phyloP scores from a whole-genome alignment of 1,139 yeast genomes.

The Zygosaccharomyces sapae region DNA sequence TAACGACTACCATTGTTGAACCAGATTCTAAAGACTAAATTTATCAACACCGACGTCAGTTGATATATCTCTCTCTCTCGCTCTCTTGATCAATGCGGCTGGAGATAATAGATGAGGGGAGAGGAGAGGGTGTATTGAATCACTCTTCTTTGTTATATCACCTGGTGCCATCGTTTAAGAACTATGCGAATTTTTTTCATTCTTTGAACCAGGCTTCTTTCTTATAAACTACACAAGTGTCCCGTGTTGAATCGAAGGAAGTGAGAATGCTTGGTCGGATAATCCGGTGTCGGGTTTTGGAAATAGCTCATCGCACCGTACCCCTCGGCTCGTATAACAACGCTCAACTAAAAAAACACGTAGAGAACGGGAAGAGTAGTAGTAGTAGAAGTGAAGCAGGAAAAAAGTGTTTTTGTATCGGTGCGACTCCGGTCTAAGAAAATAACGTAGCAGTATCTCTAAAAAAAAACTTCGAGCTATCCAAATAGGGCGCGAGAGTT shows the following conservation, averaged over 20 bases:
- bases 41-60: background rate
- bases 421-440: too few relatives aligned
- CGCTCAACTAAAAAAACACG: too few relatives aligned
- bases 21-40: background rate
- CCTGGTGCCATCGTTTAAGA: background rate
- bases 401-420: too few relatives aligned
- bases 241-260: background rate
- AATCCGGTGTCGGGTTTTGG: background rate
- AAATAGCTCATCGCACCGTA: background rate
- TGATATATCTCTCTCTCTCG: background rate
- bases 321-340: background rate
- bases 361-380: too few relatives aligned
- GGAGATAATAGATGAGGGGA: background rate
- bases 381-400: too few relatives aligned
- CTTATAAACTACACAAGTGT: background rate
- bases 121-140: background rate
- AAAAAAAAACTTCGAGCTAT: too few relatives aligned
- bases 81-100: background rate
- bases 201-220: background rate
- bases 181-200: background rate
- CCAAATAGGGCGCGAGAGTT: too few relatives aligned
- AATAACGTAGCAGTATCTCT: too few relatives aligned
- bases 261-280: background rate
- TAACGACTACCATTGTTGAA: slow-evolving; percentile 5
- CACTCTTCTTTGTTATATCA: background rate